Evolutionary conservation across 2,329 filamentous ascomycete species (phyloP).

Genomic region (Trichoderma sp.): DNA sequence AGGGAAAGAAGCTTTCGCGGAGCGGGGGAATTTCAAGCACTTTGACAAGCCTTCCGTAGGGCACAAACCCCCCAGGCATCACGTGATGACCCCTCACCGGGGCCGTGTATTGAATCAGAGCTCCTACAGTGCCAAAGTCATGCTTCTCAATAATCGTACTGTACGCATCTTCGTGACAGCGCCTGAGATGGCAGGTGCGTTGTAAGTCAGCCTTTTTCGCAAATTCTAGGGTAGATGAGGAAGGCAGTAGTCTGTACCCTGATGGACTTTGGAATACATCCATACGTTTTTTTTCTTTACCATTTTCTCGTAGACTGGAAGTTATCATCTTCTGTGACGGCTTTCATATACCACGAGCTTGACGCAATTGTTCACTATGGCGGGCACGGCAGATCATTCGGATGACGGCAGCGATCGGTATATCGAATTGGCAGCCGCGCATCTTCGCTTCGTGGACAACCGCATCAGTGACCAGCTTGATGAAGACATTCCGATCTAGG

Average conservation of each 20-base stretch:
- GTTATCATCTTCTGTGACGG: background rate
- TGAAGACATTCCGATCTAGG: constrained; percentile 36
- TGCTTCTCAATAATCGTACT: background rate
- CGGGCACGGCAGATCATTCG: background rate
- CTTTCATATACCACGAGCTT: background rate
- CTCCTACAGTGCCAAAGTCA: background rate
- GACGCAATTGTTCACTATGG: background rate
- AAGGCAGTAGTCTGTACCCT: background rate
- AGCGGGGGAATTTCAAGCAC: constrained; percentile 36
- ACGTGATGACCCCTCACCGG: constrained; percentile 34
- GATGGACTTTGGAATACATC: background rate
- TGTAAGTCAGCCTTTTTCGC: background rate
- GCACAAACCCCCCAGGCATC: constrained; percentile 40
- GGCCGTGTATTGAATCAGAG: background rate
- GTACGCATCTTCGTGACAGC: background rate
- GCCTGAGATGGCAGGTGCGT: constrained; percentile 14
- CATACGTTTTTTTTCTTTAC: background rate
- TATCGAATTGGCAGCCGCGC: constrained; percentile 30
- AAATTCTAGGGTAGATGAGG: constrained; percentile 3
- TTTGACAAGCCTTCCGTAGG: constrained; percentile 40
- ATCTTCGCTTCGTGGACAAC: constrained; percentile 32
- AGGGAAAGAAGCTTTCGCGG: constrained; percentile 29
- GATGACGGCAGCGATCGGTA: background rate
- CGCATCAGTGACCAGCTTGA: constrained; percentile 28
- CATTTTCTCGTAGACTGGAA: background rate